phyloP scores from a whole-genome alignment of 305 asterid genomes.

The Solanum hybrid region DNA sequence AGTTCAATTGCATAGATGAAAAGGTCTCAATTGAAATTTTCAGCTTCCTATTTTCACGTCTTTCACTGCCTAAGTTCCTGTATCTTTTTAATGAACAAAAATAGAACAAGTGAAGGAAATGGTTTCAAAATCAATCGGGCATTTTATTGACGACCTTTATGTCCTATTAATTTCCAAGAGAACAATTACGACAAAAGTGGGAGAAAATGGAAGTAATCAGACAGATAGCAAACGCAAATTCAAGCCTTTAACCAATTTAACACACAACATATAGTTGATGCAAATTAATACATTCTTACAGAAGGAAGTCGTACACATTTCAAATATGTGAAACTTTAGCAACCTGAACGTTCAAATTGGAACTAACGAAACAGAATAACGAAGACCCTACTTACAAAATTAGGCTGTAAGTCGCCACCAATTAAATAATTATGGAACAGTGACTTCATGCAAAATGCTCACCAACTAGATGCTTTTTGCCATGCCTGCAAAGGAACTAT shows the following conservation, averaged over 20 bases:
- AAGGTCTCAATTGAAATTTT: neutral
- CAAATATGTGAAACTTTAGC: neutral
- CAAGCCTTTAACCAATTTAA: neutral
- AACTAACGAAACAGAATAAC: neutral
- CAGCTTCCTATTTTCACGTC: neutral
- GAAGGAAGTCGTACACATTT: neutral
- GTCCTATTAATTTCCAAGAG: neutral
- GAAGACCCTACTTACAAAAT: conserved; percentile 1
- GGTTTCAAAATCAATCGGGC: neutral
- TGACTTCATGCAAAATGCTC: neutral
- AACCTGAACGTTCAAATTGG: neutral
- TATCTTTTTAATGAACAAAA: neutral
- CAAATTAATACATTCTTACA: neutral
- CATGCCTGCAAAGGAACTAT: neutral
- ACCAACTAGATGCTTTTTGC: neutral
- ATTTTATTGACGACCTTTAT: neutral
- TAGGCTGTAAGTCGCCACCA: neutral
- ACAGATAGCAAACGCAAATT: neutral
- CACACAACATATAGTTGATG: neutral
- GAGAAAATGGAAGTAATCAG: neutral
- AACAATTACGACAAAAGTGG: neutral
- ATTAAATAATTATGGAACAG: neutral
- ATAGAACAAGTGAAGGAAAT: neutral
- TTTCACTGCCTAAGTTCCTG: neutral
- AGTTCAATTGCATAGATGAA: neutral